A percentile compares a stretch with the other conserved stretches of the same genome.
Evolutionary conservation across 306 rosid genomes (phyloP).

Genomic region (Rosa multiflora): DNA sequence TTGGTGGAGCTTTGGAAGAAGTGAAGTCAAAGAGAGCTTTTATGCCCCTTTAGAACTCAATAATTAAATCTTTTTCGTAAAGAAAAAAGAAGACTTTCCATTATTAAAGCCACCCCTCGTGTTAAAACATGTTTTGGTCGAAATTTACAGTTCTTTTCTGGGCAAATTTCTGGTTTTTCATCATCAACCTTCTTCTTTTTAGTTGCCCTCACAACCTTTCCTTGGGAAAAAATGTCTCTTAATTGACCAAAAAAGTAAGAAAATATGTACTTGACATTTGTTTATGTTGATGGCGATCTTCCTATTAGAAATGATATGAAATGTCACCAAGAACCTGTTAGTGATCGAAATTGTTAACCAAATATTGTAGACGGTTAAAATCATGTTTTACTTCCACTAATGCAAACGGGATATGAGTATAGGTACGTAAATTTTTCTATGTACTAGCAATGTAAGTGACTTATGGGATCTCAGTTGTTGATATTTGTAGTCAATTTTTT

Average conservation of each 20-base stretch:
- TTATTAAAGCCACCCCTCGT: background rate
- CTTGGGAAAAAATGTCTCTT: background rate
- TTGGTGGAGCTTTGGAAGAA: slow-evolving; percentile 10
- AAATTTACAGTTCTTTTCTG: background rate
- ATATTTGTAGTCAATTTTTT: too few relatives aligned
- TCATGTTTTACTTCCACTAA: background rate
- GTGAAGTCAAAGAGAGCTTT: slow-evolving; percentile 17
- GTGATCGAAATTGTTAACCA: background rate
- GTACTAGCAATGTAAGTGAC: too few relatives aligned
- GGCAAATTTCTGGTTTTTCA: background rate
- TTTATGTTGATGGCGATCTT: background rate
- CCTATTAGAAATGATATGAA: background rate
- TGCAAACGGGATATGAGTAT: background rate
- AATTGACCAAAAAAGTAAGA: too few relatives aligned
- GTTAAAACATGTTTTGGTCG: background rate
- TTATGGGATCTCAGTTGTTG: too few relatives aligned
- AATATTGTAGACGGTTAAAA: too few relatives aligned
- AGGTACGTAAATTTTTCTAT: too few relatives aligned
- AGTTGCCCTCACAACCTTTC: background rate
- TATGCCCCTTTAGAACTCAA: background rate
- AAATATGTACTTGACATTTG: background rate
- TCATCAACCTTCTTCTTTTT: background rate
- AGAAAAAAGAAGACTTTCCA: too few relatives aligned
- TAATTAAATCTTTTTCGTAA: background rate
- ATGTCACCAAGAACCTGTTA: background rate